Base-by-base conservation (phyloP, 257 asterid genomes). In the Nicotiana sylvestris region DNA sequence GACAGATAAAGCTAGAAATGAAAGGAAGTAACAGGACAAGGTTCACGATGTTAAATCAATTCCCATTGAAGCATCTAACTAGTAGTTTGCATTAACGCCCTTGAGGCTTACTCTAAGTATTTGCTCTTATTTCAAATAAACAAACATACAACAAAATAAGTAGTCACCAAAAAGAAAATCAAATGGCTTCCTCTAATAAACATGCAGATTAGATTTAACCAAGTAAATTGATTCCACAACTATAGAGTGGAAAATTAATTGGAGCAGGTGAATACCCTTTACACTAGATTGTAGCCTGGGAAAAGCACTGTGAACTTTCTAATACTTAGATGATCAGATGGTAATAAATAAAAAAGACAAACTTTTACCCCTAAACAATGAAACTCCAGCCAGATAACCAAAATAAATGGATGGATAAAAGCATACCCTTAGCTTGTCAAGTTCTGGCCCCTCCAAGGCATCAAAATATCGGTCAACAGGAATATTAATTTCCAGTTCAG, bases 371-470 rank as follows among this genome's bases (percentile, higher is more conserved):
- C 1, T 25, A 43, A 46, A 43, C 35, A 43, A 30, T 6, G 0
- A 43, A 12, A 53, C 58, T 53, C 17, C 6, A 43, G 18, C 2
- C 58, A 13, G 58, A 43, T 53, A 53, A 43, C 21, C 6, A 72
- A 74, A 49, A 72, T 32, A 0, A 32, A 7, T 15, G 2, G n/a
- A 33, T 21, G 33, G 25, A 10, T 4, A 9, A 9, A 10, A 58
- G 0, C 90, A 55, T 89, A 95, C 99, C 87, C 90, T 86, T 82
- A 95, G 85, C 1, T 90, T 92, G 29, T 93, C 99, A 55, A 95
- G 55, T 77, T 95, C 99, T 0, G 99, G 98, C 1, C 99, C 98
- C 66, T 95, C 93, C 83, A 95, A 83, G 33, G 99, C 99, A 86
- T 91, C 98, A 62, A 90, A 95, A 90, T 92, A 95, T 27, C 99